A percentile compares a stretch with the other conserved stretches of the same genome.
These are phyloP conservation scores for Colletotrichum siamense DNA, from an alignment of 2,329 filamentous ascomycete genomes.

Conservation along the genomic window DNA sequence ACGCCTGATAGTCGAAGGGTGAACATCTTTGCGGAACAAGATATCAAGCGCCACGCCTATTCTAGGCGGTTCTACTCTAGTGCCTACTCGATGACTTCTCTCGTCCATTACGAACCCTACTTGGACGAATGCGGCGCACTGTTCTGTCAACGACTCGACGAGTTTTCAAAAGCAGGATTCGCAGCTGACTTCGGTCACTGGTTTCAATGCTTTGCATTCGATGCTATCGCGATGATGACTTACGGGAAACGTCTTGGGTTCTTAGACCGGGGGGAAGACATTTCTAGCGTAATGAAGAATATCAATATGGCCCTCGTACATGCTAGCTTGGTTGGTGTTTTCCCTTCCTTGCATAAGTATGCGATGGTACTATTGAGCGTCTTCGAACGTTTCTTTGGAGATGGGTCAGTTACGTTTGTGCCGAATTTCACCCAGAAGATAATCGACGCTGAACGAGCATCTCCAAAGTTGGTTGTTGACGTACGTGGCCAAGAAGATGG, in stretches of 20 bases:
- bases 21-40: constrained; percentile 36
- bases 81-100: constrained; percentile 52
- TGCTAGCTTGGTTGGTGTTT: constrained; percentile 45
- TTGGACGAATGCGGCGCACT: constrained; percentile 52
- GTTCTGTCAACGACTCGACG: constrained; percentile 39
- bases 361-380: constrained; percentile 34
- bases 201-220: constrained; percentile 54
- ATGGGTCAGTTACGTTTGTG: constrained; percentile 7
- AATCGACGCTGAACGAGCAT: constrained; percentile 31
- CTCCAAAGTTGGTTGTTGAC: constrained; percentile 11
- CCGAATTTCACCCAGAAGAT: constrained; percentile 35
- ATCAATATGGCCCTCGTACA: constrained; percentile 41
- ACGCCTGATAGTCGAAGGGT: constrained; percentile 26
- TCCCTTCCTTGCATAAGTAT: constrained; percentile 39
- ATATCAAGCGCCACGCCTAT: constrained; percentile 40
- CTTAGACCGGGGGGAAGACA: constrained; percentile 50
- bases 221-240: constrained; percentile 58
- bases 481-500: constrained; percentile 9
- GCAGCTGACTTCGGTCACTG: constrained; percentile 45
- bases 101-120: constrained; percentile 53
- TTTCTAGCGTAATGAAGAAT: constrained; percentile 44
- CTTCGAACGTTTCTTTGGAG: constrained; percentile 27
- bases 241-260: constrained; percentile 45
- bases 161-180: constrained; percentile 35
- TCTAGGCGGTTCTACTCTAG: constrained; percentile 45